Base-by-base conservation (phyloP, 441 rosid species). In the Mallotus japonicus region DNA sequence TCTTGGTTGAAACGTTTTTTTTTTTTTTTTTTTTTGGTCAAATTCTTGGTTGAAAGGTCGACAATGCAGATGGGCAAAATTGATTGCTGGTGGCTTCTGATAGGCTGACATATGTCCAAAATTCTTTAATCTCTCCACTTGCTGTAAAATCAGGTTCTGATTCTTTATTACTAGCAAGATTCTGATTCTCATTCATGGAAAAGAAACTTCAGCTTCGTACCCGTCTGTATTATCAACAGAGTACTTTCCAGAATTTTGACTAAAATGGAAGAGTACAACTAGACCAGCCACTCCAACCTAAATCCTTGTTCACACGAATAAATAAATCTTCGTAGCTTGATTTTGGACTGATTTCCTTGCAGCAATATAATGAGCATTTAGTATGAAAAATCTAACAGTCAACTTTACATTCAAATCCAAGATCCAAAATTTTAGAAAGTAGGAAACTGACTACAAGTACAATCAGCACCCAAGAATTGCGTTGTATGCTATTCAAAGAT, bases 161-260 rank as follows among this genome's bases (percentile, higher is more conserved):
- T 67, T 67, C 28, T 2, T 54, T 72, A 46, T 40, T 54, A 42
- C n/a, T 5, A 72, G 53, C 69, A 22, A 64, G 55, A 71, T 62
- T 63, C 63, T 53, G 75, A 55, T 44, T 73, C 46, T 60, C 1
- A 37, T 24, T 59, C 46, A 40, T 40, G 28, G 10, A 5, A 68
- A 68, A 22, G 32, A 46, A 15, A 13, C 72, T 51, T 62, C 46
- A 68, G 12, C 24, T 64, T 51, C 75, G 3, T 22, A 16, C 55
- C 55, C 37, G 47, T 46, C 67, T 12, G 49, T 3, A 20, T 37
- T 47, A 47, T n/a, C 53, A 2, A 19, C 46, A 51, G 47, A 4
- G 16, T 51, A 49, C 54, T 14, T 67, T 60, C 22, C 60, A 67
- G 60, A 51, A 11, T 9, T 13, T 44, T 59, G 67, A 62, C 63